These are phyloP conservation scores for Skeletonema costatum DNA, from an alignment of 108 stramenopile species.

Conservation along the genomic window DNA sequence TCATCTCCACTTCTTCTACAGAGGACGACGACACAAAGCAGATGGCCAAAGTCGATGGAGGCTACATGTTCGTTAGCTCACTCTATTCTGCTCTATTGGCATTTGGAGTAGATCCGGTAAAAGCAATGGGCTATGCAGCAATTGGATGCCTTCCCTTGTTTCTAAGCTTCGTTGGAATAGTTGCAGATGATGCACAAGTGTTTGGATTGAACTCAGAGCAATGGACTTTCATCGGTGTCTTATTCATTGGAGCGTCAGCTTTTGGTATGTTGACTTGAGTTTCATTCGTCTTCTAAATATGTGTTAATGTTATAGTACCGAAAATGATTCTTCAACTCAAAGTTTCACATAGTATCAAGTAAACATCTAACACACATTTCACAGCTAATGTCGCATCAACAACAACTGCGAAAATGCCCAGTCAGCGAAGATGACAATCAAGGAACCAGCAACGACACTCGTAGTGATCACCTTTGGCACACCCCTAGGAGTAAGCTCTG, in stretches of 20 bases:
- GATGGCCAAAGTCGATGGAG: slow-evolving; percentile 28
- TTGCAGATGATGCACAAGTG: not conserved
- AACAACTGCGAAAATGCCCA: slow-evolving; percentile 81
- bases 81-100: slow-evolving; percentile 18
- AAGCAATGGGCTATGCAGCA: slow-evolving; percentile 20
- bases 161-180: slow-evolving; percentile 2
- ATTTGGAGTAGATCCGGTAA: slow-evolving; percentile 16
- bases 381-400: slow-evolving; percentile 1
- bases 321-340: not conserved
- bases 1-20: not conserved
- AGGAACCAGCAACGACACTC: slow-evolving; percentile 65
- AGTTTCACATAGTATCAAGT: not conserved
- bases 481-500: slow-evolving; percentile 71
- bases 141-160: slow-evolving; percentile 15
- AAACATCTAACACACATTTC: not conserved
- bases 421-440: slow-evolving; percentile 81
- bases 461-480: slow-evolving; percentile 80
- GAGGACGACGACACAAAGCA: slow-evolving; percentile 23
- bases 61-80: slow-evolving; percentile 29
- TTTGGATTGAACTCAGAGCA: slow-evolving; percentile 12
- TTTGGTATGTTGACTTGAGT: slow-evolving; percentile 25
- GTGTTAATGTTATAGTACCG: not conserved
- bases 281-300: not conserved
- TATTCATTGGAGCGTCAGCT: slow-evolving; percentile 17
- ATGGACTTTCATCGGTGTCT: slow-evolving; percentile 8